Evolutionary conservation across 2,329 filamentous ascomycete genomes (phyloP).

Genomic region (Microsporum audouinii): DNA sequence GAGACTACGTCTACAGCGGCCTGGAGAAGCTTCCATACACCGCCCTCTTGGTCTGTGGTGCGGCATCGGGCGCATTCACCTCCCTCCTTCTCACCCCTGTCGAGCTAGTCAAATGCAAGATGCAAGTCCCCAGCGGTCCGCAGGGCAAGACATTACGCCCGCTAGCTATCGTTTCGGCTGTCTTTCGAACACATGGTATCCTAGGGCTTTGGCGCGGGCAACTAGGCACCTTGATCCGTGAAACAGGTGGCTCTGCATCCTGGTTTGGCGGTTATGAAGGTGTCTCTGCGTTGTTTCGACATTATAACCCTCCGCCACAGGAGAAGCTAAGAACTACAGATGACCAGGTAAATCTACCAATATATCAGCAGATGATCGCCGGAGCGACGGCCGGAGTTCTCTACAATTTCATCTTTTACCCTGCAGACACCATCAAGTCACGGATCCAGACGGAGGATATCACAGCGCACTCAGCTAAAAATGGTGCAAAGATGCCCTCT

Average conservation of each 20-base stretch:
- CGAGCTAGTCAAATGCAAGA: slow-evolving; percentile 96
- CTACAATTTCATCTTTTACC: slow-evolving; percentile 97
- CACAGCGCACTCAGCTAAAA: slow-evolving; percentile 21
- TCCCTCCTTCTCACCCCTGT: slow-evolving; percentile 87
- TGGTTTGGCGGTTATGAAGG: slow-evolving; percentile 94
- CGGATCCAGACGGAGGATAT: slow-evolving; percentile 85
- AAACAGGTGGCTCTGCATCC: slow-evolving; percentile 82
- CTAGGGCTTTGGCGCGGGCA: slow-evolving; percentile 92
- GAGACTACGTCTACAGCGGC: slow-evolving; percentile 49
- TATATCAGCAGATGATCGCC: slow-evolving; percentile 79
- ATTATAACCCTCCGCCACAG: slow-evolving; percentile 35
- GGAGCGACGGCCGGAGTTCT: slow-evolving; percentile 81
- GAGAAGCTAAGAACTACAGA: slow-evolving; percentile 9
- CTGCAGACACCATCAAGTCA: slow-evolving; percentile 93
- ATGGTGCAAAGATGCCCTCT: slow-evolving; percentile 44
- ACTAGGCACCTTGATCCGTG: slow-evolving; percentile 80
- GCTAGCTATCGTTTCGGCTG: slow-evolving; percentile 59
- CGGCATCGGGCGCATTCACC: slow-evolving; percentile 76
- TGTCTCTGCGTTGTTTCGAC: slow-evolving; percentile 58
- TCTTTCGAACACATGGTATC: slow-evolving; percentile 73
- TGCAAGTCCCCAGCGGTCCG: slow-evolving; percentile 60
- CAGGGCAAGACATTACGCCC: slow-evolving; percentile 47
- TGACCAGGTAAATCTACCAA: slow-evolving; percentile 48
- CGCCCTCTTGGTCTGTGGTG: slow-evolving; percentile 68
- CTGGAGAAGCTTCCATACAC: slow-evolving; percentile 55